Conservation (phyloP, 306 rosid species). For the Trichosanthes truncata region DNA sequence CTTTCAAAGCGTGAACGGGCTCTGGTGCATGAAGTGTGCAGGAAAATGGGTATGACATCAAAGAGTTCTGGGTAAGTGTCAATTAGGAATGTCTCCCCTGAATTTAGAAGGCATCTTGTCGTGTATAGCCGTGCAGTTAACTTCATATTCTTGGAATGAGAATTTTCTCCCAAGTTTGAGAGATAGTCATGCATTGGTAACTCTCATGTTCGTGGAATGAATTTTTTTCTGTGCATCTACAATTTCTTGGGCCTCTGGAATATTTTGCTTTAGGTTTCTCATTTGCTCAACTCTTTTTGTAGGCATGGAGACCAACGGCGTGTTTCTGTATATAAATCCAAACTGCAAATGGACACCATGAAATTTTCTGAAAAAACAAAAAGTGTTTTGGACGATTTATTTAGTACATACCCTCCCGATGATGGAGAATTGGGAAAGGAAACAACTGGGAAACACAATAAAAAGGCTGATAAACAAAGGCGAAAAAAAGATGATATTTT, state of each 20-base stretch:
- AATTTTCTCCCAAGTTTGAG: neutral
- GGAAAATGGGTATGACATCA: constrained; percentile 49
- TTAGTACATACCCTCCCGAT: constrained; percentile 57
- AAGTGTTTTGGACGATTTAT: constrained; percentile 37
- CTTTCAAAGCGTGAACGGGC: constrained; percentile 50
- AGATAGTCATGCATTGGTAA: neutral
- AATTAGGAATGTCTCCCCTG: neutral
- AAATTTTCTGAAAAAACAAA: constrained; percentile 46
- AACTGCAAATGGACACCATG: constrained; percentile 12
- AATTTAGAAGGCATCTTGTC: neutral
- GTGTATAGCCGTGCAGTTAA: neutral
- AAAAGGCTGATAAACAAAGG: neutral
- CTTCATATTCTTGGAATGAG: constrained; percentile 7
- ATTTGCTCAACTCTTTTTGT: constrained; percentile 18
- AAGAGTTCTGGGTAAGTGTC: constrained; percentile 81
- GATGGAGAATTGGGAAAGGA: constrained; percentile 30
- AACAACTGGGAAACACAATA: constrained; percentile 15
- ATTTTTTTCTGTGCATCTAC: neutral
- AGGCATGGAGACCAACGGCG: constrained; percentile 36
- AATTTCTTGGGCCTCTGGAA: neutral
- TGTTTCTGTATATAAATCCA: constrained; percentile 28
- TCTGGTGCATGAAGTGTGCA: constrained; percentile 41
- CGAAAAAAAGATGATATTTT: constrained; percentile 37
- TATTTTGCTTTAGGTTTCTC: neutral
- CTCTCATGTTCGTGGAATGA: constrained; percentile 4